Conservation (phyloP, 179 eudicot species). For the Spergularia azorica region DNA sequence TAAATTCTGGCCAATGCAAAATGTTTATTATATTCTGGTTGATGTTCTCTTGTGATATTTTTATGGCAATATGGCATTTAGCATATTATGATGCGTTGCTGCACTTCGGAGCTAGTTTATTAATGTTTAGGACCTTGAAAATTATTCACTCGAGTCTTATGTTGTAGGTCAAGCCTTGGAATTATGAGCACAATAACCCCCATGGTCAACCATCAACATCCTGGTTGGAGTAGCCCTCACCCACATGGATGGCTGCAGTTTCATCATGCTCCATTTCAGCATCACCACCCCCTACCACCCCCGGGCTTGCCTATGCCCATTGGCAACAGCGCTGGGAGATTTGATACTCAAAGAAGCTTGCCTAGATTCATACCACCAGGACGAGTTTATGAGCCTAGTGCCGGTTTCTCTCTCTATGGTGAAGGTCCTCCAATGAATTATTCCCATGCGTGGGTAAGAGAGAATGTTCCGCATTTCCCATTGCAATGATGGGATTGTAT, state of each 20-base stretch:
- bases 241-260: constrained; percentile 37
- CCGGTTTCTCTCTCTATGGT: constrained; percentile 24
- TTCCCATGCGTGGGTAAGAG: constrained; percentile 34
- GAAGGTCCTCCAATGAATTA: constrained; percentile 24
- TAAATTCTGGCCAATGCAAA: no score
- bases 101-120: no score
- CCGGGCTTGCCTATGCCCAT: constrained; percentile 31
- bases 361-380: constrained; percentile 29
- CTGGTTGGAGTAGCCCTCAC: constrained; percentile 21
- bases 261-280: constrained; percentile 31
- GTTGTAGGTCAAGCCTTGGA: constrained; percentile 33
- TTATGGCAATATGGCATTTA: not conserved
- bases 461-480: constrained; percentile 29
- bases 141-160: not conserved
- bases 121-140: not conserved
- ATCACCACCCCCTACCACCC: constrained; percentile 23
- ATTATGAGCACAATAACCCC: constrained; percentile 33
- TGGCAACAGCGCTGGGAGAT: constrained; percentile 19
- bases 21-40: not conserved
- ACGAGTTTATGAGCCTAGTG: constrained; percentile 28
- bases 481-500: constrained; percentile 18
- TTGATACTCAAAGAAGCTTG: constrained; percentile 37
- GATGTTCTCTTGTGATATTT: not conserved
- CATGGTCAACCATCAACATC: constrained; percentile 33
- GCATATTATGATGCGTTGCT: not conserved